phyloP scores from a whole-genome alignment of 2,329 filamentous ascomycete genomes.

The Talaromyces verruculosus region DNA sequence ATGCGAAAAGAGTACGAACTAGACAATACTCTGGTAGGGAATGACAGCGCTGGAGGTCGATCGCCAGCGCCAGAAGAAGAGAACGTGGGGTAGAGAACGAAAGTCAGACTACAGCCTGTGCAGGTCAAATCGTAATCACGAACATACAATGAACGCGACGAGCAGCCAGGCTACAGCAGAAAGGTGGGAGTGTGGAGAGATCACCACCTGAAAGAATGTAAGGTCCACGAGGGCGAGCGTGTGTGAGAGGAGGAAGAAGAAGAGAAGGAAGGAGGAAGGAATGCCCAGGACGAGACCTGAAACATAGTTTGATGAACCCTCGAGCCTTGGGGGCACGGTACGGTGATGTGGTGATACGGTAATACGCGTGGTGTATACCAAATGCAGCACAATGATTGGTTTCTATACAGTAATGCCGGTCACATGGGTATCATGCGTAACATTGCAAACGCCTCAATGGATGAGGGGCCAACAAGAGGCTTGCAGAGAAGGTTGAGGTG shows the following conservation, averaged over 20 bases:
- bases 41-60: constrained; percentile 9
- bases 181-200: not conserved
- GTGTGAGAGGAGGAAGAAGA: constrained; percentile 23
- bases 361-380: not conserved
- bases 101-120: constrained; percentile 25
- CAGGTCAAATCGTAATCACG: constrained; percentile 26
- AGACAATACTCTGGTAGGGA: not conserved
- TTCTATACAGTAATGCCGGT: not conserved
- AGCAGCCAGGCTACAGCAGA: constrained; percentile 33
- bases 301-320: constrained; percentile 14
- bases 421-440: not conserved
- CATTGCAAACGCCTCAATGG: not conserved
- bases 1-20: not conserved
- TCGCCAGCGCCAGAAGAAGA: constrained; percentile 13
- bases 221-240: constrained; percentile 16
- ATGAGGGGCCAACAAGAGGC: not conserved
- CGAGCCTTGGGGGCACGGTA: not conserved
- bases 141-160: constrained; percentile 37
- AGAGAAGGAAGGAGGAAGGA: constrained; percentile 21
- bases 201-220: constrained; percentile 24
- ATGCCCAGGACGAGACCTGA: not conserved
- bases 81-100: constrained; percentile 26
- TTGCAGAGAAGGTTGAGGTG: not conserved
- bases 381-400: not conserved
- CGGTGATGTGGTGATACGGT: not conserved